Evolutionary conservation across 345 rosid genomes (phyloP).

Genomic region (Arabis hirsuta): DNA sequence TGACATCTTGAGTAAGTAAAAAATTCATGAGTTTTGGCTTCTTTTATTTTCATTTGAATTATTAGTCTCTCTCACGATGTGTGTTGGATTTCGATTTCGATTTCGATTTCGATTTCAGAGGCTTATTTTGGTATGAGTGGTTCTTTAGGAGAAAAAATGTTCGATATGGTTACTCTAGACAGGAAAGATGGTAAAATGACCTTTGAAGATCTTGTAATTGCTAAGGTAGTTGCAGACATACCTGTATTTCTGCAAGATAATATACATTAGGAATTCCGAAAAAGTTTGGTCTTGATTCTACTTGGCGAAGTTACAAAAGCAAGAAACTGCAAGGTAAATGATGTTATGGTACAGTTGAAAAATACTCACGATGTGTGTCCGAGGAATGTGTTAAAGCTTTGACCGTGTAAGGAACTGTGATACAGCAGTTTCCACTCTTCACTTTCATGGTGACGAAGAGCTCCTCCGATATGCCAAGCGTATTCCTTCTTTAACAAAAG

Average conservation of each 20-base stretch:
- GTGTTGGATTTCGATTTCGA: not conserved
- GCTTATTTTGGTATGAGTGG: slow-evolving; percentile 63
- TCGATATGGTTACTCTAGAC: slow-evolving; percentile 64
- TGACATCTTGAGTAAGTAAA: slow-evolving; percentile 9
- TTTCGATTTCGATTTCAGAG: slow-evolving; percentile 38
- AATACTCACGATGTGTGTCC: slow-evolving; percentile 69
- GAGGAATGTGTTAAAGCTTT: slow-evolving; percentile 85
- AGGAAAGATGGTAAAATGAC: slow-evolving; percentile 63
- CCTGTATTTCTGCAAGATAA: slow-evolving; percentile 66
- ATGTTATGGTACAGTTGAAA: slow-evolving; percentile 14
- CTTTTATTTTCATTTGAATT: not conserved
- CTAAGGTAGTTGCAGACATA: slow-evolving; percentile 68
- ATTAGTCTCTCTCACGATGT: not conserved
- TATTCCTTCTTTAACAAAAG: slow-evolving; percentile 68
- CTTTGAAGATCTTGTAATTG: slow-evolving; percentile 79
- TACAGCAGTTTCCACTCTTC: slow-evolving; percentile 87
- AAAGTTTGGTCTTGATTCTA: not conserved
- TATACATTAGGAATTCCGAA: slow-evolving; percentile 32
- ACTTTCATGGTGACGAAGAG: slow-evolving; percentile 72
- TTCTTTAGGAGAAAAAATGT: slow-evolving; percentile 66
- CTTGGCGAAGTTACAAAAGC: not conserved
- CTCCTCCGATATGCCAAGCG: slow-evolving; percentile 97
- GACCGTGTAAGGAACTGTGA: slow-evolving; percentile 77
- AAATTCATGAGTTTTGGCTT: no score
- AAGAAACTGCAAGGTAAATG: not conserved